Evolutionary conservation across 139 green algal species (phyloP), one percentile per base, ranked within the genome.

Genomic region (Parachlorella kessleri): DNA sequence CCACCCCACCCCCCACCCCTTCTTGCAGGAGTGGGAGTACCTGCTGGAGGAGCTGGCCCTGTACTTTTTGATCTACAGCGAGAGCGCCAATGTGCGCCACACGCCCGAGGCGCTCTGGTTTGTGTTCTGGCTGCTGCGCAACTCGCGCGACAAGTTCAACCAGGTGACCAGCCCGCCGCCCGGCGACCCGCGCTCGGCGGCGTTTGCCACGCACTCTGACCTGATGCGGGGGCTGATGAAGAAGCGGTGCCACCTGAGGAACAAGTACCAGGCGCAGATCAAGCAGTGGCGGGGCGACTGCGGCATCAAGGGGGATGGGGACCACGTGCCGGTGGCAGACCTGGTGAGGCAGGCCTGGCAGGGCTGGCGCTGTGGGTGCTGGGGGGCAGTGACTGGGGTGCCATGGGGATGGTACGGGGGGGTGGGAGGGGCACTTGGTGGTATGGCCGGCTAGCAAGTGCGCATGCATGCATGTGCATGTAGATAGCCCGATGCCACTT

Each of bases 31-130:
- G 66, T 88, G 84, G 84, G 84, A 88, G 80, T 88, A 72, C 40
- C 59, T 84, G 10, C 54, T 88, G 37, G 84, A 88, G 54, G 90
- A 95, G 85, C 84, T 95, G 55, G 78, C 83, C 3, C 78, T 97
- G n/a, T 97, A 88, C 79, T 94, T 95, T 80, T 84, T 97, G 55
- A 87, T 97, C 63, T 97, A 92, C 85, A 86, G 72, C 24, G 92
- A 96, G 84, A 87, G 83, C 39, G 89, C 92, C 73, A 96, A 95
- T 76, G 40, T 96, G 30, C 84, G 93, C 21, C 94, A 97, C 84
- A 87, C 88, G 54, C 91, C 93, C 4, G 92, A 97, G 76, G 67
- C 86, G 48, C 21, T 96, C 37, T 95, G 87, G 84, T 95, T 97
- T 70, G 83, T 96, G 3, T 97, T 92, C 87, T 93, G 85, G 81